Percentiles rank a stretch among this genome's conserved stretches.
Evolutionary conservation across 2,329 filamentous ascomycete genomes (phyloP).

Genomic region (Exophiala sp.): DNA sequence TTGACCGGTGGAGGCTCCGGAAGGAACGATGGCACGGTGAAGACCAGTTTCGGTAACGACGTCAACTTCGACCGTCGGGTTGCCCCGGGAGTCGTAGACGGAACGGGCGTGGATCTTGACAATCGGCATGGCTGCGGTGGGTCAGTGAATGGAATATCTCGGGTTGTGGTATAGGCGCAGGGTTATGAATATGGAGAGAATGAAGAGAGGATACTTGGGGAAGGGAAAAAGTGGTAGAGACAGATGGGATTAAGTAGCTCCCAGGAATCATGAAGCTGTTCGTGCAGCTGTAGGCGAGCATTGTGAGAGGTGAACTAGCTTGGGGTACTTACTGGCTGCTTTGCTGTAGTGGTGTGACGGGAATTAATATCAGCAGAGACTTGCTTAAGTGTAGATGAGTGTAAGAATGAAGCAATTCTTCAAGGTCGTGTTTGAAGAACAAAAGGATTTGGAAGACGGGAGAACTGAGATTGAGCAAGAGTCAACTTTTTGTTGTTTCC

Average conservation of each 20-base stretch:
- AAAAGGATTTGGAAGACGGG: background rate
- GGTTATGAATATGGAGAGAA: background rate
- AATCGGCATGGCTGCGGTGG: conserved; percentile 62
- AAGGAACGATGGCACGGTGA: conserved; percentile 95
- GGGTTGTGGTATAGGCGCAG: conserved; percentile 7
- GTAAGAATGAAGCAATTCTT: background rate
- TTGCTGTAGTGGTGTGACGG: conserved; percentile 13
- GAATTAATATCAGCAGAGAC: conserved; percentile 14
- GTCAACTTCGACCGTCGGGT: conserved; percentile 98
- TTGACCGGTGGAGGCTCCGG: conserved; percentile 89
- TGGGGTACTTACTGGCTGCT: background rate
- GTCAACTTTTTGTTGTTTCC: conserved; percentile 24
- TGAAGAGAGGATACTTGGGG: conserved; percentile 2
- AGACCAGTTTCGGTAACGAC: conserved; percentile 93
- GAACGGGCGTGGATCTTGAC: conserved; percentile 86
- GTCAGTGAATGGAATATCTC: conserved; percentile 18
- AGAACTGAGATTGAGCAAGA: conserved; percentile 1
- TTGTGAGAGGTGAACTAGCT: conserved; percentile 5
- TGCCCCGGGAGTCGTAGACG: conserved; percentile 97
- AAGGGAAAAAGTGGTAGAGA: conserved; percentile 7
- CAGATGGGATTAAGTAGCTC: background rate
- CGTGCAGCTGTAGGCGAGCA: too few relatives aligned
- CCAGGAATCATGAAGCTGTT: too few relatives aligned
- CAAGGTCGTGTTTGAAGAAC: background rate
- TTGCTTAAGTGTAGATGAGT: conserved; percentile 11